Base-by-base conservation (phyloP, 768 basidiomycete genomes). In the Trametes cingulata region DNA sequence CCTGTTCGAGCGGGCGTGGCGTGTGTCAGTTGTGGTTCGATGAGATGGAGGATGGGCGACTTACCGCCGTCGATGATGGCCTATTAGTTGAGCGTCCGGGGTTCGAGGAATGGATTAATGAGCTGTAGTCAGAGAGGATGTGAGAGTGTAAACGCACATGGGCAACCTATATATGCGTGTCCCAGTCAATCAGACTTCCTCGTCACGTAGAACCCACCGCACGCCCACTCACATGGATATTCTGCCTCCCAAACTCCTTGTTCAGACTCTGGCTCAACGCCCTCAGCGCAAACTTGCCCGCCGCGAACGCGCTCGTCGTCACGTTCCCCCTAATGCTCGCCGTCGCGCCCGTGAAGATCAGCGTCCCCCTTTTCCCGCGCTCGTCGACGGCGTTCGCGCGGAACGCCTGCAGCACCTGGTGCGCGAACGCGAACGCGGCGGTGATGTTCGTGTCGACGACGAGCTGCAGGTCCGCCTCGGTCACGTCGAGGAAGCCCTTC, bases 41-140 rank as follows among this genome's bases (percentile, higher is more conserved):
- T 48, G 25, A 7, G 27, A 8, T 29, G 2, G 43, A 9, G 24
- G 22, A 19, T 20, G 13, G 43, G 37, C 10, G 9, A 53, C 75
- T 43, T 64, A 81, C 77, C 75, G 66, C 90, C 90, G 64, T 91
- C 90, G 47, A 91, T 87, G 61, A 90, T 82, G 39, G 80, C 79
- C 86, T 91, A 53, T 42, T 20, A 39, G 6, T 15, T 12, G 13
- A 56, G 13, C 19, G 25, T 33, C 29, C 29, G 29, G n/a, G n/a
- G n/a, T n/a, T n/a, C 37, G 22, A n/a, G 35, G 33, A 33, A 42
- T 22, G 22, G 43, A 14, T 12, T 20, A 20, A 37, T 48, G 15
- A 55, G 27, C 27, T 14, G 35, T 33, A 43, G 3, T 8, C n/a
- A 14, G 7, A 46, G 20, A 22, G 13, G 24, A 33, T 25, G 45